A percentile compares a stretch with the other conserved stretches of the same genome.
phyloP scores from a whole-genome alignment of 2,329 filamentous ascomycete species.

The Arthrinium puccinioides region DNA sequence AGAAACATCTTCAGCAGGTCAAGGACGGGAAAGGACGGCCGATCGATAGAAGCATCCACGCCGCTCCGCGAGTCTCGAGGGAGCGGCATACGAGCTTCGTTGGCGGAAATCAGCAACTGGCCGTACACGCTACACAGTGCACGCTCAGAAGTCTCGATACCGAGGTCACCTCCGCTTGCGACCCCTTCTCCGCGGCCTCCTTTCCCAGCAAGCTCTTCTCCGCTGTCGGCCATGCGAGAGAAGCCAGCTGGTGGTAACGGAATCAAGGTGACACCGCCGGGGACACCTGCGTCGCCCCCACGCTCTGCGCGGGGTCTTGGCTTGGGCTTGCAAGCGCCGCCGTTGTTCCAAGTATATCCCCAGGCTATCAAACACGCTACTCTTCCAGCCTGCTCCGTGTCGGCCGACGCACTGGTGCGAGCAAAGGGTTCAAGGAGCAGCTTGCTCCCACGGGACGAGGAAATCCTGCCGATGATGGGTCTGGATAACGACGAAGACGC shows the following conservation, averaged over 20 bases:
- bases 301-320: no score
- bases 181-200: no score
- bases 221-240: slow-evolving; percentile 5
- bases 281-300: neutral
- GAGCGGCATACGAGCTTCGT: slow-evolving; percentile 35
- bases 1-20: slow-evolving; percentile 43
- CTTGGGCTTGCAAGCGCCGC: slow-evolving; percentile 65
- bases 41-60: slow-evolving; percentile 18
- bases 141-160: slow-evolving; percentile 27
- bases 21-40: slow-evolving; percentile 26
- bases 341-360: slow-evolving; percentile 80
- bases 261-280: slow-evolving; percentile 6
- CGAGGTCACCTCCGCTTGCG: no score
- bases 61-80: slow-evolving; percentile 24
- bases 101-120: slow-evolving; percentile 38
- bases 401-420: slow-evolving; percentile 63
- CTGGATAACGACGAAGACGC: slow-evolving; percentile 18
- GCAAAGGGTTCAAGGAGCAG: slow-evolving; percentile 45
- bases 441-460: slow-evolving; percentile 24
- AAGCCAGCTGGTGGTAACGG: slow-evolving; percentile 8
- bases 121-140: slow-evolving; percentile 27
- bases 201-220: neutral
- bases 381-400: slow-evolving; percentile 58
- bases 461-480: slow-evolving; percentile 16
- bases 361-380: slow-evolving; percentile 72